A percentile compares a stretch with the other conserved stretches of the same genome.
Conservation (phyloP, 306 rosid genomes). For the Ceratonia siliqua region DNA sequence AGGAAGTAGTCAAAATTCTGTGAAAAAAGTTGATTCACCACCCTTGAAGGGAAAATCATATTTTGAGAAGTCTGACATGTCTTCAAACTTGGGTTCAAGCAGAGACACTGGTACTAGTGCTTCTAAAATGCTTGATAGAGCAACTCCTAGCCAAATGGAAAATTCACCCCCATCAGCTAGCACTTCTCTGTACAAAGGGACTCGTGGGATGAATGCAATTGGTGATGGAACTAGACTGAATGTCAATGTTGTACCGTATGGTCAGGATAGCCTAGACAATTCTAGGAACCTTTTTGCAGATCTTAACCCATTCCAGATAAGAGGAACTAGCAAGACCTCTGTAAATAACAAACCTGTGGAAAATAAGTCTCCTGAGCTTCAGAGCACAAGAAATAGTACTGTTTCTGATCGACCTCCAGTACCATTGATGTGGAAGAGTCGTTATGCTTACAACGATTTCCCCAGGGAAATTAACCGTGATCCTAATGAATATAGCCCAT, state of each 20-base stretch:
- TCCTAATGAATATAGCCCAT: slow-evolving; percentile 58
- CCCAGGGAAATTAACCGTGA: slow-evolving; percentile 59
- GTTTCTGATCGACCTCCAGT: slow-evolving; percentile 64
- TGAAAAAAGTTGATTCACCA: slow-evolving; percentile 38
- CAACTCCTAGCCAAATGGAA: slow-evolving; percentile 48
- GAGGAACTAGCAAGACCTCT: slow-evolving; percentile 79
- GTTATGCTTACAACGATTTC: slow-evolving; percentile 68
- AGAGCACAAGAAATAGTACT: slow-evolving; percentile 46
- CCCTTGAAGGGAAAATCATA: slow-evolving; percentile 49
- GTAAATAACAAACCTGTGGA: slow-evolving; percentile 59
- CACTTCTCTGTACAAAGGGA: slow-evolving; percentile 66
- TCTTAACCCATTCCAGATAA: slow-evolving; percentile 86
- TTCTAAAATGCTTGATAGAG: slow-evolving; percentile 47
- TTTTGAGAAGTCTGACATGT: slow-evolving; percentile 59
- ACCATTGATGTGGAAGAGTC: slow-evolving; percentile 82
- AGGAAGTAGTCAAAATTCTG: slow-evolving; percentile 72
- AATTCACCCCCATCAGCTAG: slow-evolving; percentile 53
- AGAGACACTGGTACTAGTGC: slow-evolving; percentile 55
- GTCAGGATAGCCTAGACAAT: slow-evolving; percentile 65
- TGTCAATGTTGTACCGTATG: slow-evolving; percentile 78
- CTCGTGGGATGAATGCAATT: slow-evolving; percentile 65
- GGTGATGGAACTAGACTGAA: slow-evolving; percentile 75
- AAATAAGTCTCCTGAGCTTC: slow-evolving; percentile 66
- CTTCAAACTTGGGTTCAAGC: slow-evolving; percentile 45
- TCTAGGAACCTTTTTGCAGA: slow-evolving; percentile 80